Conservation (phyloP, 140 eudicot species). For the Cichorium intybus region DNA sequence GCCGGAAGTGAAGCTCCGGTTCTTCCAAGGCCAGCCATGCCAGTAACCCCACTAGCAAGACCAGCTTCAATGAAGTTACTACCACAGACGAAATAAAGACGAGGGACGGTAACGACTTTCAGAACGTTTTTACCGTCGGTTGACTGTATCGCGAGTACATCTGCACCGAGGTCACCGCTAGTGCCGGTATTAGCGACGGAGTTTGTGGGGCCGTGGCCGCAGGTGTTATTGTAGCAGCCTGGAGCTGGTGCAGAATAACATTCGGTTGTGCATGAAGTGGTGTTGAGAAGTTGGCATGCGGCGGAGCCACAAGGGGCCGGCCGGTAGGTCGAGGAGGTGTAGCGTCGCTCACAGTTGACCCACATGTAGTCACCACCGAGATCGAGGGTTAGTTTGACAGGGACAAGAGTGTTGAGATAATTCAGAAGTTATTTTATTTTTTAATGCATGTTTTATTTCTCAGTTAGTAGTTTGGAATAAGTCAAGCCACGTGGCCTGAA, state of each 20-base stretch:
- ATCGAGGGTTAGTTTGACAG: too few species aligned
- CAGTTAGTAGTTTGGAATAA: too few species aligned
- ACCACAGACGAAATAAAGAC: too few species aligned
- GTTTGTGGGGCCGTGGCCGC: not conserved
- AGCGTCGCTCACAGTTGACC: conserved; percentile 24
- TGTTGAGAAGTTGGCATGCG: conserved; percentile 33
- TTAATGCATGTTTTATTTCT: too few species aligned
- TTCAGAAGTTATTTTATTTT: too few species aligned
- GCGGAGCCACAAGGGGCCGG: conserved; percentile 38
- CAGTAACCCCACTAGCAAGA: too few species aligned
- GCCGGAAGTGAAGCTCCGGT: not conserved
- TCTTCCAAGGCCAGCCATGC: conserved; percentile 1
- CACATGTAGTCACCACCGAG: too few species aligned
- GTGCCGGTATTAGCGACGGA: not conserved
- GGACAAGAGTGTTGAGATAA: too few species aligned
- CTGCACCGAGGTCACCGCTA: not conserved
- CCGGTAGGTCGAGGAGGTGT: conserved; percentile 44
- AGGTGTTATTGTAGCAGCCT: conserved; percentile 33
- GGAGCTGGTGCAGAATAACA: conserved; percentile 34
- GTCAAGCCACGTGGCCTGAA: too few species aligned
- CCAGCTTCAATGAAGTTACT: too few species aligned
- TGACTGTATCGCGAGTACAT: not conserved
- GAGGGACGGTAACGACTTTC: too few species aligned
- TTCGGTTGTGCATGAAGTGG: conserved; percentile 14
- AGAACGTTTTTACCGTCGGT: not conserved